phyloP scores from a whole-genome alignment of 208 protist species.

The Wallacemonas sp. region DNA sequence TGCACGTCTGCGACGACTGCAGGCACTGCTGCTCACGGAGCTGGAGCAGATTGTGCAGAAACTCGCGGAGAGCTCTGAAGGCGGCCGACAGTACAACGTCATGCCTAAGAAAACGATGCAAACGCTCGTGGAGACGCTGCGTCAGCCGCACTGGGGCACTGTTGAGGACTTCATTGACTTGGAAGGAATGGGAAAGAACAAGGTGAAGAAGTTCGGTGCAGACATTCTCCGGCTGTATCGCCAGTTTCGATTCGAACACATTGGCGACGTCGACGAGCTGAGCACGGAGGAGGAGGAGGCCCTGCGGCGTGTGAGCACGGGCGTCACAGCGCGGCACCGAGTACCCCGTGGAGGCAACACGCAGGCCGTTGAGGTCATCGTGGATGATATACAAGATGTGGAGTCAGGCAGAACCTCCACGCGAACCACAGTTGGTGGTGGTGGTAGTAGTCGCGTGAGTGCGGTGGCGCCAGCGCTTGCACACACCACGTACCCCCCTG shows the following conservation, averaged over 20 bases:
- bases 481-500: background rate
- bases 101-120: slow-evolving; percentile 84
- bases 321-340: slow-evolving; percentile 40
- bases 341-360: slow-evolving; percentile 28
- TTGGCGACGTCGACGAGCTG: slow-evolving; percentile 81
- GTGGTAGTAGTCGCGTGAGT: too few species aligned
- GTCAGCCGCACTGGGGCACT: slow-evolving; percentile 61
- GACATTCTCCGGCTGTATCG: slow-evolving; percentile 79
- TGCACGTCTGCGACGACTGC: slow-evolving; percentile 49
- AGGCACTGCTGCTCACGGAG: slow-evolving; percentile 49
- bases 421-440: background rate
- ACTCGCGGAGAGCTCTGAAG: slow-evolving; percentile 70
- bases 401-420: slow-evolving; percentile 13
- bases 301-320: slow-evolving; percentile 50
- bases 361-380: slow-evolving; percentile 13
- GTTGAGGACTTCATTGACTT: slow-evolving; percentile 74
- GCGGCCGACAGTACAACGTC: slow-evolving; percentile 83
- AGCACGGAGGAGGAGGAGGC: slow-evolving; percentile 49
- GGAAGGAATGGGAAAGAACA: slow-evolving; percentile 88
- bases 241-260: slow-evolving; percentile 71
- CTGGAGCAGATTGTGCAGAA: slow-evolving; percentile 73
- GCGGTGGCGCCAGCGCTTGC: too few species aligned
- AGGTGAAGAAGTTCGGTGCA: slow-evolving; percentile 82
- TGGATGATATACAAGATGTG: slow-evolving; percentile 18
- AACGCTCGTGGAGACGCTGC: slow-evolving; percentile 66